phyloP scores from a whole-genome alignment of 192 early-diverging fungal genomes.

The Backusella liffmaniae region DNA sequence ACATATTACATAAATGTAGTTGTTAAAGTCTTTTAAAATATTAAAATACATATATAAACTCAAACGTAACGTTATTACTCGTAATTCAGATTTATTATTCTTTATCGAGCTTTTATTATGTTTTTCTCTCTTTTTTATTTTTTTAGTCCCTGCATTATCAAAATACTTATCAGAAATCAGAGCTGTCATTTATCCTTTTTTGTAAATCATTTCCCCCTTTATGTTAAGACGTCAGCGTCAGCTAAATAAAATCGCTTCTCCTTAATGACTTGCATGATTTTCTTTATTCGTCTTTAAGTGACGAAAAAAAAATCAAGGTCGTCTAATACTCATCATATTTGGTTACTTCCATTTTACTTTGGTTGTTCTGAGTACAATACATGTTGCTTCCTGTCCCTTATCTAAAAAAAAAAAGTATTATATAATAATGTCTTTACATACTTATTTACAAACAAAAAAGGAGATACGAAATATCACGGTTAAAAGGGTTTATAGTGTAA shows the following conservation, averaged over 20 bases:
- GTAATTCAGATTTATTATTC: background rate
- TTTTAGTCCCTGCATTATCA: slow-evolving; percentile 1
- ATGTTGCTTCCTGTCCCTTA: background rate
- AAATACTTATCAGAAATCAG: background rate
- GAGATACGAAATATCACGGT: background rate
- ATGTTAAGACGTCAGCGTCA: background rate
- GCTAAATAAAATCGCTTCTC: background rate
- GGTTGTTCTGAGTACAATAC: background rate
- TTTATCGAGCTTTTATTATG: background rate
- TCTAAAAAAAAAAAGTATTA: no score
- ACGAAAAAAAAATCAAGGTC: background rate
- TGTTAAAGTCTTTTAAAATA: background rate
- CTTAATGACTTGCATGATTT: background rate
- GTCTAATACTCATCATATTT: background rate
- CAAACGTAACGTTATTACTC: background rate
- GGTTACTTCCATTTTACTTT: background rate
- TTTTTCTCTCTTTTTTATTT: background rate
- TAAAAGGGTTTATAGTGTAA: background rate
- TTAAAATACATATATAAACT: background rate
- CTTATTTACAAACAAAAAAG: background rate
- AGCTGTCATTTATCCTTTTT: background rate
- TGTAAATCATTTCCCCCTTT: background rate
- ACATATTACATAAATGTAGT: slow-evolving; percentile 3
- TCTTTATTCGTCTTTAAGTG: background rate
- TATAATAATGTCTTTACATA: background rate